Conservation (phyloP, 306 rosid genomes). For the Cyclanthera cordifolia region DNA sequence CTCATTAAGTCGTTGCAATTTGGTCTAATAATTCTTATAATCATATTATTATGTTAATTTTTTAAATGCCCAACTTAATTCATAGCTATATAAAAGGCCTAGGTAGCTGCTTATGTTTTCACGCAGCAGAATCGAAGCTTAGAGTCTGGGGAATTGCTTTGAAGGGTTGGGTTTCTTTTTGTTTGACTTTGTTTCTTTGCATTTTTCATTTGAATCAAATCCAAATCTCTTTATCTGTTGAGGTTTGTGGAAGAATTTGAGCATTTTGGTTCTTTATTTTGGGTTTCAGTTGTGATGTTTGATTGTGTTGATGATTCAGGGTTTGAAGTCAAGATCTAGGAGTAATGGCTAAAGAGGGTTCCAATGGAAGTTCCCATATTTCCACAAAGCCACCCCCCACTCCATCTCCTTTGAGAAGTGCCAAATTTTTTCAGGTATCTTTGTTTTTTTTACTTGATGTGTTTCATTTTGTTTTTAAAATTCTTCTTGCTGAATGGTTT, state of each 20-base stretch:
- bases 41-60: background rate
- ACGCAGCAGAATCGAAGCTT: background rate
- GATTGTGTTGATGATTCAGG: slow-evolving; percentile 10
- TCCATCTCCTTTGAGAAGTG: slow-evolving; percentile 81
- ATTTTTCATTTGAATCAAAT: slow-evolving; percentile 5
- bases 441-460: background rate
- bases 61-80: background rate
- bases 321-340: background rate
- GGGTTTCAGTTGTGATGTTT: background rate
- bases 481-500: no score
- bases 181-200: background rate
- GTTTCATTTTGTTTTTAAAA: background rate
- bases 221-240: background rate
- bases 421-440: slow-evolving; percentile 74
- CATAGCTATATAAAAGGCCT: background rate
- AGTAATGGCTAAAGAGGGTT: slow-evolving; percentile 45
- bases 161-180: background rate
- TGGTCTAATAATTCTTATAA: slow-evolving; percentile 7
- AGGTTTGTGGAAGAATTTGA: background rate
- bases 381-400: slow-evolving; percentile 52
- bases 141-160: background rate
- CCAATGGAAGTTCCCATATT: slow-evolving; percentile 40
- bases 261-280: background rate
- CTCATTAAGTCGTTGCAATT: background rate
- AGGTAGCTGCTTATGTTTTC: background rate